Base-by-base conservation (phyloP, 805 yeast species). In the Wickerhamiella alocasiicola region DNA sequence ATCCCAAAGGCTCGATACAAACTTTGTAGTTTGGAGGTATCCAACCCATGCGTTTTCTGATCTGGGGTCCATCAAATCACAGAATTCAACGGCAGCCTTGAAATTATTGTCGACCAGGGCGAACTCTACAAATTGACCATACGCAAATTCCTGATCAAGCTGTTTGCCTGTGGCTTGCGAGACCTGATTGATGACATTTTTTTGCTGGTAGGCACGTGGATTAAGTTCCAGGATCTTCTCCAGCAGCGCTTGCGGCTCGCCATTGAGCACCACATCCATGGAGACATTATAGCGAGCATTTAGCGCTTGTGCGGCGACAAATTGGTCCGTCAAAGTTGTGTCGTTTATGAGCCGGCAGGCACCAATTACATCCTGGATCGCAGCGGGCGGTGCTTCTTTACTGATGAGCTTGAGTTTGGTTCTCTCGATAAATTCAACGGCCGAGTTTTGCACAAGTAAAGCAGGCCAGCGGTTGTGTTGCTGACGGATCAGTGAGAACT, bases 1-100 rank as follows among this genome's bases (percentile, higher is more conserved):
- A 20, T 60, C 49, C 73, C 73, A 65, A 18, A 57, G 57, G 6
- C 73, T 71, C 15, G 72, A 65, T 24, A 59, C 52, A 55, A 55
- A 70, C 56, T 80, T 78, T 3, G 81, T 81, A 3, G 79, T 76
- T 50, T 82, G 94, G 50, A 76, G 78, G 46, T 79, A 73, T 1
- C 81, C 73, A 19, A 76, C 65, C 94, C 95, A 84, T 6, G 63
- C 54, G 12, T 52, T 34, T 36, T 65, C 16, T 26, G 59, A 13
- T 61, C 61, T 40, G 17, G 30, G 41, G 33, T 48, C 52, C 9
- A 59, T 31, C 9, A 34, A 35, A 21, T 49, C 47, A 31, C 62
- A 53, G 48, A 45, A 48, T 19, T 63, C 60, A 46, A 65, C 67
- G 0, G 93, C 85, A 47, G 64, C 73, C 1, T 56, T 55, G 49